These are phyloP conservation scores for Parathielavia hyrcaniae DNA, from an alignment of 495 filamentous ascomycete species.

Conservation along the genomic window DNA sequence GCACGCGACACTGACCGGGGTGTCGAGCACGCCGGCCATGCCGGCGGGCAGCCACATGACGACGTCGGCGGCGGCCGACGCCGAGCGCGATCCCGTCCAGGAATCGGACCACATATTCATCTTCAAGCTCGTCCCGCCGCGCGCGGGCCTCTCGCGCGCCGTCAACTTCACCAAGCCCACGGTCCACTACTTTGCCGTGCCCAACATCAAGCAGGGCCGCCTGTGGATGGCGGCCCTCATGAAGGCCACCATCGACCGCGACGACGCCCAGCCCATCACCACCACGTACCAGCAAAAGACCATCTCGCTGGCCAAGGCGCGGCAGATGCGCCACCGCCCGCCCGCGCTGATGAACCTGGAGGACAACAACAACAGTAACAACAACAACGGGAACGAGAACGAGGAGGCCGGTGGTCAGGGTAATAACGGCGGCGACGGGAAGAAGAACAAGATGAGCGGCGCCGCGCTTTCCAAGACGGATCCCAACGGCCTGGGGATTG, in stretches of 20 bases:
- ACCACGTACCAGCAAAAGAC: constrained; percentile 95
- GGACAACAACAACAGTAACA: constrained; percentile 46
- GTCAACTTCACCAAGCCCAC: constrained; percentile 97
- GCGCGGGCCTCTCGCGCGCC: constrained; percentile 75
- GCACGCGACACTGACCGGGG: constrained; percentile 86
- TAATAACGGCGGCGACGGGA: constrained; percentile 1
- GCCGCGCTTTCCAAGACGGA: neutral
- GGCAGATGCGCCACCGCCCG: constrained; percentile 74
- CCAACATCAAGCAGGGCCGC: constrained; percentile 78
- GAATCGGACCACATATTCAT: constrained; percentile 70
- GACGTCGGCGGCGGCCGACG: constrained; percentile 45
- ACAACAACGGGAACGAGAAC: constrained; percentile 18
- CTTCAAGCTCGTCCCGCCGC: constrained; percentile 95
- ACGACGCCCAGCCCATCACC: constrained; percentile 67
- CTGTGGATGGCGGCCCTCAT: constrained; percentile 98
- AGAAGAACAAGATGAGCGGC: neutral
- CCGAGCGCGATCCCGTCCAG: constrained; percentile 38
- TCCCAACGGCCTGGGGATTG: constrained; percentile 44
- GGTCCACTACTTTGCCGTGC: constrained; percentile 95
- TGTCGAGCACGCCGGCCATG: constrained; percentile 65
- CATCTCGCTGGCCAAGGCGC: constrained; percentile 78
- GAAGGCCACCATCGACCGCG: constrained; percentile 98
- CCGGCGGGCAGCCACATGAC: constrained; percentile 58
- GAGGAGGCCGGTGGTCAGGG: constrained; percentile 19
- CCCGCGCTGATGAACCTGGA: constrained; percentile 76